Base-by-base conservation (phyloP, 768 basidiomycete species). In the Amanita fuliginea region DNA sequence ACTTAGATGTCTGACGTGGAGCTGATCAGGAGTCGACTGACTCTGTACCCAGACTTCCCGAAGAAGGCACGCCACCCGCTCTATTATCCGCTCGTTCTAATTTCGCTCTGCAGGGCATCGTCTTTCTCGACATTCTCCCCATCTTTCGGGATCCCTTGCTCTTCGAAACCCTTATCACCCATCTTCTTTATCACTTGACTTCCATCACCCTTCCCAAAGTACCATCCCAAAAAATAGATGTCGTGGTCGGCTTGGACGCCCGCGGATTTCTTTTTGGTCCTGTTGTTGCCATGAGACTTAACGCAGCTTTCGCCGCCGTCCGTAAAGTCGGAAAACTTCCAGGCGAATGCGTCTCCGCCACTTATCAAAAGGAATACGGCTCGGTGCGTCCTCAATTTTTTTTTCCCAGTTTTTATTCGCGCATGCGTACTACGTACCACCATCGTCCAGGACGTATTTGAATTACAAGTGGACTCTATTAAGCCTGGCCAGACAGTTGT, bases 291-390 rank as follows among this genome's bases (percentile, higher is more conserved):
- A 67, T 90, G 59, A 74, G 95, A 51, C 70, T 99, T 22, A 89
- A 90, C 22, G 93, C 93, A 1, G 89, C 91, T 9, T 99, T 99
- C 56, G 92, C 96, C 3, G 94, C 96, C 2, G 93, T 98, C 30
- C 76, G 96, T 52, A 99, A 99, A 69, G 70, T 71, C 53, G 94
- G 93, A 4, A 99, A 98, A 65, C 74, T 99, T n/a, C 96, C 96
- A 5, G 96, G 96, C 41, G 60, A 79, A 56, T 86, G 84, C 62
- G 74, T 82, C 41, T 71, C 73, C 28, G 84, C 79, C 2, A 74
- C 73, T 18, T 99, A 92, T 57, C 79, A 83, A 64, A 96, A 96
- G 72, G 96, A 99, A 63, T 96, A 97, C 56, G 94, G 93, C 40
- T 59, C 65, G n/a, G 90, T 91, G 56, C 61, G 81, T 67, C 13